These are phyloP conservation scores for Sindora glabra DNA, from an alignment of 306 rosid species.

Conservation along the genomic window DNA sequence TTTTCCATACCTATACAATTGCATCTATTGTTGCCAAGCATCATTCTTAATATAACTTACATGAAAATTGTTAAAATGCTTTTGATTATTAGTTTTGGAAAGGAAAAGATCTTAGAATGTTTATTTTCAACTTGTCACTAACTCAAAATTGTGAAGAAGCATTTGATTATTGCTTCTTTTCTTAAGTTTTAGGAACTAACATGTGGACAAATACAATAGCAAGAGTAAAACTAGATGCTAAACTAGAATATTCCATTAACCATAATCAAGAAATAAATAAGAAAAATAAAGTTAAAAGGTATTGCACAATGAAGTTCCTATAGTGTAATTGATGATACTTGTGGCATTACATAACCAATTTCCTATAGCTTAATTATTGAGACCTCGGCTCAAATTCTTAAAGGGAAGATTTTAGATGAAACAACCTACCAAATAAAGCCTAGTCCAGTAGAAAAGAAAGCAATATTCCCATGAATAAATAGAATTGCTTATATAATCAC, in stretches of 20 bases:
- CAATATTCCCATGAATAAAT: constrained; percentile 76
- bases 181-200: constrained; percentile 80
- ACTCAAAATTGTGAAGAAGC: too few relatives aligned
- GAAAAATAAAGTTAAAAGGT: constrained; percentile 84
- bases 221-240: constrained; percentile 58
- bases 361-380: constrained; percentile 74
- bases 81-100: too few relatives aligned
- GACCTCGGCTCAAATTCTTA: constrained; percentile 78
- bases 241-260: constrained; percentile 62
- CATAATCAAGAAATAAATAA: constrained; percentile 54
- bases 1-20: constrained; percentile 67
- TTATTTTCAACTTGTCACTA: too few relatives aligned
- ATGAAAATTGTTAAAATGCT: too few relatives aligned
- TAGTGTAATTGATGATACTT: too few relatives aligned
- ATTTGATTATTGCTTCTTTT: too few relatives aligned
- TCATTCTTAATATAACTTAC: too few relatives aligned
- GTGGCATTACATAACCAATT: constrained; percentile 83
- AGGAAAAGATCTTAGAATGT: too few relatives aligned
- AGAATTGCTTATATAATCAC: constrained; percentile 37
- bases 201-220: constrained; percentile 55
- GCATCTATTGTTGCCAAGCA: too few relatives aligned
- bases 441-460: constrained; percentile 83
- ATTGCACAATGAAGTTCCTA: too few relatives aligned
- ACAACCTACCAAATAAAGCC: constrained; percentile 95
- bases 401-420: constrained; percentile 85